Percentiles rank a stretch among this genome's conserved stretches.
Evolutionary conservation across 305 asterid genomes (phyloP).

Genomic region (Striga hermonthica): DNA sequence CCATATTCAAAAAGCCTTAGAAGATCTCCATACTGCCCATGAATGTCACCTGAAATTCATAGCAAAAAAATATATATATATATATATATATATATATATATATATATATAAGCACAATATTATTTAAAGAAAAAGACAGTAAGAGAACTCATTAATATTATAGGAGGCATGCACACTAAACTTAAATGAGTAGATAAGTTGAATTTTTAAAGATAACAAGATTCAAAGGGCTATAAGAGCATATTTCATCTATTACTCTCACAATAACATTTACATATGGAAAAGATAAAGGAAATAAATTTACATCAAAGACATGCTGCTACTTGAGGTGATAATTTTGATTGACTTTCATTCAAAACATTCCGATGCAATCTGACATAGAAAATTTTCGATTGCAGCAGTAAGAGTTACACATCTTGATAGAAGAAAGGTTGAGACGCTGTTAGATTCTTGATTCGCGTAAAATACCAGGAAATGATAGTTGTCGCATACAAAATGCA

Average conservation of each 20-base stretch:
- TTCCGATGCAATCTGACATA: too few relatives aligned
- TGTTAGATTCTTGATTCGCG: too few relatives aligned
- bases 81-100: neutral
- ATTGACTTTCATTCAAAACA: too few relatives aligned
- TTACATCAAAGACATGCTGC: too few relatives aligned
- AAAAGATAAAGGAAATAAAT: neutral
- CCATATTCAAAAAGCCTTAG: conserved; percentile 41
- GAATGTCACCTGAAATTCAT: conserved; percentile 34
- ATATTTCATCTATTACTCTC: too few relatives aligned
- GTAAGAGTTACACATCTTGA: too few relatives aligned
- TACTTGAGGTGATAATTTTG: too few relatives aligned
- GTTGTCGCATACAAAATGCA: neutral
- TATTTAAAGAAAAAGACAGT: neutral
- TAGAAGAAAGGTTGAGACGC: too few relatives aligned
- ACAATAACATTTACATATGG: neutral
- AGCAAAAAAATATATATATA: neutral
- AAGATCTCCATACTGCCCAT: conserved; percentile 39
- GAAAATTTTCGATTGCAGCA: too few relatives aligned
- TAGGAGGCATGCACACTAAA: conserved; percentile 5
- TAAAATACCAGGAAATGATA: neutral
- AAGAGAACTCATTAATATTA: neutral
- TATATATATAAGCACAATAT: neutral
- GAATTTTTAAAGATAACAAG: neutral
- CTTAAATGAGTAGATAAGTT: conserved; percentile 7
- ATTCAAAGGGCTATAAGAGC: too few relatives aligned